A percentile compares a stretch with the other conserved stretches of the same genome.
These are phyloP conservation scores for Podochytrium sp. DNA, from an alignment of 192 early-diverging fungal genomes.

Conservation along the genomic window DNA sequence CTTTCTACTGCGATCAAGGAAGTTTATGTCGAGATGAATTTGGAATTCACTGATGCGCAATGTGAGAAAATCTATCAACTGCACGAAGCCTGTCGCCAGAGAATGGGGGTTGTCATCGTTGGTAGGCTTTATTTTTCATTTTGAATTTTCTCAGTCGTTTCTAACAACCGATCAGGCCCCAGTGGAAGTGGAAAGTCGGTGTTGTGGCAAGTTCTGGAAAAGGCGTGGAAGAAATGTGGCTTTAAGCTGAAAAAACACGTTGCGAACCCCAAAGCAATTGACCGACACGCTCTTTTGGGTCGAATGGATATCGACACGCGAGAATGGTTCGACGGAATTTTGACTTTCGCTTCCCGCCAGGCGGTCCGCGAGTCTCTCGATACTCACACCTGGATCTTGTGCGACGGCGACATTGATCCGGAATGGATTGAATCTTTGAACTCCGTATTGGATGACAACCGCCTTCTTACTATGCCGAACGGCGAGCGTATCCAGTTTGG, in stretches of 20 bases:
- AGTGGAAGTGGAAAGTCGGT: slow-evolving; percentile 60
- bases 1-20: slow-evolving; percentile 48
- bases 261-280: slow-evolving; percentile 62
- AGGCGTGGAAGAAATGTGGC: slow-evolving; percentile 54
- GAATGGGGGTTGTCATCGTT: slow-evolving; percentile 67
- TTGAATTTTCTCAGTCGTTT: slow-evolving; percentile 3
- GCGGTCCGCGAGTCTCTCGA: slow-evolving; percentile 57
- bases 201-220: slow-evolving; percentile 49
- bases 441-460: slow-evolving; percentile 65
- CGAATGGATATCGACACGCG: slow-evolving; percentile 66
- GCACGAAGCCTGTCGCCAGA: slow-evolving; percentile 58
- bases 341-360: slow-evolving; percentile 58
- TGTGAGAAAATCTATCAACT: slow-evolving; percentile 61
- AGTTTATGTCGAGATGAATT: slow-evolving; percentile 50
- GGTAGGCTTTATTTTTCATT: slow-evolving; percentile 18
- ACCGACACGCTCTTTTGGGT: slow-evolving; percentile 53
- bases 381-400: slow-evolving; percentile 61
- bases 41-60: slow-evolving; percentile 53
- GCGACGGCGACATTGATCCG: slow-evolving; percentile 65
- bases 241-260: slow-evolving; percentile 46
- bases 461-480: slow-evolving; percentile 63
- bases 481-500: slow-evolving; percentile 69
- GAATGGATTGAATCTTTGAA: slow-evolving; percentile 67
- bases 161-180: slow-evolving; percentile 33
- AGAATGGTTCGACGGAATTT: slow-evolving; percentile 64